phyloP scores from a whole-genome alignment of 2,329 filamentous ascomycete genomes.

The Blastomyces emzantsi region DNA sequence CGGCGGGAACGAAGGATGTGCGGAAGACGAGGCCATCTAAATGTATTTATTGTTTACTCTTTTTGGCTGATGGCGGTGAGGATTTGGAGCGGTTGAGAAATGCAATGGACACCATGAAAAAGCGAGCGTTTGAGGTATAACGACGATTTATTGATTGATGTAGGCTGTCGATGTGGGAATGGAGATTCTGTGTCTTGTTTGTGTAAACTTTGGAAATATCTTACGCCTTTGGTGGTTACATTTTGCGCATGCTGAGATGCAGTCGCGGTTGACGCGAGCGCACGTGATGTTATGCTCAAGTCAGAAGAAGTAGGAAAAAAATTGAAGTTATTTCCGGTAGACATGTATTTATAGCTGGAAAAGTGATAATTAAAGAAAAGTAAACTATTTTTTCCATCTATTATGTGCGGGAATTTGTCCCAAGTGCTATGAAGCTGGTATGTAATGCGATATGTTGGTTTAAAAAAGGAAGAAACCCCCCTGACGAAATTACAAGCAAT shows the following conservation, averaged over 20 bases:
- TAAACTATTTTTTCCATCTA: background rate
- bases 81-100: background rate
- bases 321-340: background rate
- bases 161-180: background rate
- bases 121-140: background rate
- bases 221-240: background rate
- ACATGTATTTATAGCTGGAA: background rate
- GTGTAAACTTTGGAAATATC: background rate
- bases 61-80: background rate
- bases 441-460: background rate
- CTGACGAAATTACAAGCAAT: background rate
- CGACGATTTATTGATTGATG: background rate
- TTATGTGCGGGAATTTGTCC: background rate
- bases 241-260: background rate
- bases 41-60: background rate
- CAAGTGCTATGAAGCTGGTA: background rate
- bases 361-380: background rate
- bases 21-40: constrained; percentile 27
- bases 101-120: background rate
- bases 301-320: background rate
- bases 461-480: background rate
- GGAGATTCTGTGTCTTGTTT: background rate
- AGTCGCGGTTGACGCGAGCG: background rate
- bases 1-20: constrained; percentile 47
- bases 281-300: background rate